Conservation (phyloP, 805 yeast species). For the Barnettozyma sp. region DNA sequence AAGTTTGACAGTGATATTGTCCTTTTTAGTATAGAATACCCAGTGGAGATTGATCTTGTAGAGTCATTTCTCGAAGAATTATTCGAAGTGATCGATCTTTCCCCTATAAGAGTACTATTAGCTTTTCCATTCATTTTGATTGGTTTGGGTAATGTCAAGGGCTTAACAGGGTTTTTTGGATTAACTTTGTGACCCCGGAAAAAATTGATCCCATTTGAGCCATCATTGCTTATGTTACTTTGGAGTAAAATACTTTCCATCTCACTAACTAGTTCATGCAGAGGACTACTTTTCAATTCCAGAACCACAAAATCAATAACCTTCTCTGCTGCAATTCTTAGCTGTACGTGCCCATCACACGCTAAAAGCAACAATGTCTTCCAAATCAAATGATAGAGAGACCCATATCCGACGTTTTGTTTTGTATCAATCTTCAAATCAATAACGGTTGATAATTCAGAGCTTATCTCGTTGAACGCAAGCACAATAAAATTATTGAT, state of each 20-base stretch:
- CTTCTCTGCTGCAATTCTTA: constrained; percentile 61
- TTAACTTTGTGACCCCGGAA: constrained; percentile 17
- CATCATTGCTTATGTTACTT: constrained; percentile 26
- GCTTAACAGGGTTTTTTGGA: constrained; percentile 21
- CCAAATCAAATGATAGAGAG: constrained; percentile 83
- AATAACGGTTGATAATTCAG: constrained; percentile 43
- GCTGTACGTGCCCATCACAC: constrained; percentile 84
- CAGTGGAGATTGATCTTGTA: constrained; percentile 8
- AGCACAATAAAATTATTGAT: constrained; percentile 73
- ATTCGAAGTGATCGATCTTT: constrained; percentile 17
- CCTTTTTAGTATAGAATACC: constrained; percentile 18
- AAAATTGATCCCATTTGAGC: constrained; percentile 11
- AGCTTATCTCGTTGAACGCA: constrained; percentile 79
- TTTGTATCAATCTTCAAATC: constrained; percentile 51
- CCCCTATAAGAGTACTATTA: background rate
- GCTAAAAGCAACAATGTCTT: constrained; percentile 71
- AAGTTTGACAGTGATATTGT: constrained; percentile 26
- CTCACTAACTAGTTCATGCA: constrained; percentile 56
- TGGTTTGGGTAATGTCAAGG: constrained; percentile 32
- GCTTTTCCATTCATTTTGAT: constrained; percentile 27
- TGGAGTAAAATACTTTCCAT: constrained; percentile 59
- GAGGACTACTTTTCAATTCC: constrained; percentile 46
- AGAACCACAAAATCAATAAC: constrained; percentile 68
- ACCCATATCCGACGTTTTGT: constrained; percentile 76
- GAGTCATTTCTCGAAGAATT: background rate